Evolutionary conservation across 768 basidiomycete species (phyloP).

Genomic region (Lyophyllum decastes): DNA sequence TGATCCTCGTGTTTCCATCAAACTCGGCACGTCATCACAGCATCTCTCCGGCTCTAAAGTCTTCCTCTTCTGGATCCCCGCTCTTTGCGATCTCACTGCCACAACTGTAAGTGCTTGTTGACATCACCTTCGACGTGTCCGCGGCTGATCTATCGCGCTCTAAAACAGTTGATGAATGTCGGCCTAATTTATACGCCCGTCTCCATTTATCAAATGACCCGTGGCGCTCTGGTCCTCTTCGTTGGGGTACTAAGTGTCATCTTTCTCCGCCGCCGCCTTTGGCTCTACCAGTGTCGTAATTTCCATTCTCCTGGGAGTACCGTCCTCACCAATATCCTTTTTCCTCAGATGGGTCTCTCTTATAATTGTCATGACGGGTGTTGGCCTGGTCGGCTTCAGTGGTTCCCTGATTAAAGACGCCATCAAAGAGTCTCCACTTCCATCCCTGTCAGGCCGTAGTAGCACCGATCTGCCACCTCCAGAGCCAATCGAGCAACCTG

Average conservation of each 20-base stretch:
- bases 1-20: constrained; percentile 37
- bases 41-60: constrained; percentile 68
- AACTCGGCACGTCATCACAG: constrained; percentile 34
- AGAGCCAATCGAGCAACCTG: constrained; percentile 54
- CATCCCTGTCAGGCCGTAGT: constrained; percentile 27
- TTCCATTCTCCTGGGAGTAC: neutral
- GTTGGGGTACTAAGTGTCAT: constrained; percentile 90
- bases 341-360: constrained; percentile 82
- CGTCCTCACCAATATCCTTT: constrained; percentile 8
- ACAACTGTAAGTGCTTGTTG: constrained; percentile 69
- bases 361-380: constrained; percentile 83
- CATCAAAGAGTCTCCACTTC: constrained; percentile 46
- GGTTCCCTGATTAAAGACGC: constrained; percentile 86
- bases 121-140: constrained; percentile 1
- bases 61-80: constrained; percentile 85
- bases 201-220: constrained; percentile 96
- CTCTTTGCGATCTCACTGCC: constrained; percentile 86
- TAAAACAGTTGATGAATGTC: constrained; percentile 80
- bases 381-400: constrained; percentile 83
- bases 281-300: constrained; percentile 74
- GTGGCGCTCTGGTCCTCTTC: constrained; percentile 90
- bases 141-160: constrained; percentile 6
- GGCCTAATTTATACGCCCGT: constrained; percentile 96
- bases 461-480: constrained; percentile 37
- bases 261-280: constrained; percentile 84